These are phyloP conservation scores for Penicillium daleae DNA, from an alignment of 495 filamentous ascomycete genomes.

Conservation along the genomic window DNA sequence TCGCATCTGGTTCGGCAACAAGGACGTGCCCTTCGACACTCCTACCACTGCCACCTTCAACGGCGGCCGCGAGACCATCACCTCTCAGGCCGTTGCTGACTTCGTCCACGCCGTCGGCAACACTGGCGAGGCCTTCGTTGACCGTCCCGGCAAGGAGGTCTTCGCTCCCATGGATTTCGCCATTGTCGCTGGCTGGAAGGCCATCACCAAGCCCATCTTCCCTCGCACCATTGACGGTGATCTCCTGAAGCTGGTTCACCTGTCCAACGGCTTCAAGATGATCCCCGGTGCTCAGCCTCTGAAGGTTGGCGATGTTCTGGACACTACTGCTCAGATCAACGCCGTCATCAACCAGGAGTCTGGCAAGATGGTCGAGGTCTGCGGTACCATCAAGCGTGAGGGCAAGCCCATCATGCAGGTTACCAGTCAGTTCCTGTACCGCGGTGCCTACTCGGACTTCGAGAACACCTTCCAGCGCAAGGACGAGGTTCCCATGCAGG, in stretches of 20 bases:
- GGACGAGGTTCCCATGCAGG: constrained; percentile 91
- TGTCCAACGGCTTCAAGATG: constrained; percentile 98
- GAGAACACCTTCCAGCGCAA: constrained; percentile 99
- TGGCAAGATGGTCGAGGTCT: constrained; percentile 99
- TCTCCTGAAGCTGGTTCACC: constrained; percentile 89
- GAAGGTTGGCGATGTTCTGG: constrained; percentile 89
- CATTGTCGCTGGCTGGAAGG: constrained; percentile 98
- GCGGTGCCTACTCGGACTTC: constrained; percentile 88
- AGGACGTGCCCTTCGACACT: constrained; percentile 79
- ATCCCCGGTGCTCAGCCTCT: constrained; percentile 91
- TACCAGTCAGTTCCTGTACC: constrained; percentile 95
- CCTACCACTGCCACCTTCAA: constrained; percentile 84
- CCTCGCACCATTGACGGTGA: constrained; percentile 93
- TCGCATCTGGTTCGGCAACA: constrained; percentile 89
- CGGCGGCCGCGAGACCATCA: constrained; percentile 84
- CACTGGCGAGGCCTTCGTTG: constrained; percentile 97
- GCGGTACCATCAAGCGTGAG: constrained; percentile 88
- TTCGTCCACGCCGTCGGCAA: constrained; percentile 98
- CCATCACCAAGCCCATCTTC: constrained; percentile 98
- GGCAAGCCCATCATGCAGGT: constrained; percentile 96
- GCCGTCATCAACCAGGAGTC: constrained; percentile 97
- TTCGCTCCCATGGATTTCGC: constrained; percentile 99
- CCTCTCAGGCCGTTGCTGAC: constrained; percentile 90
- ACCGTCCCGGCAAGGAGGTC: constrained; percentile 91
- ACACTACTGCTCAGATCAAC: constrained; percentile 94